Base-by-base conservation (phyloP, 805 yeast genomes). In the Starmerella khaoyaiensis region DNA sequence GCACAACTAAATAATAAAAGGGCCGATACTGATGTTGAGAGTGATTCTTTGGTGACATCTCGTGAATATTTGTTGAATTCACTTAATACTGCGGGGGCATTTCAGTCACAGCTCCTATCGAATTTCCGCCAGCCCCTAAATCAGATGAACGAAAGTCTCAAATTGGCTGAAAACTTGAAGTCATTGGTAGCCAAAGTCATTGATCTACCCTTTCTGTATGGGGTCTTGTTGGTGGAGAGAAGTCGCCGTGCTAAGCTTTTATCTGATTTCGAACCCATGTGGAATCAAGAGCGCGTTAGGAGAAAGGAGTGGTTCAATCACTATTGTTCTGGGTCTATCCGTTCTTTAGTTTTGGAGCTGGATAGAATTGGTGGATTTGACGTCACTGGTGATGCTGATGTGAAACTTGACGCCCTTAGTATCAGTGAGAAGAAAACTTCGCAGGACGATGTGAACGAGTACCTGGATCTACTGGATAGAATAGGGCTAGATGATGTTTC, bases 251-350 rank as follows among this genome's bases (percentile, higher is more conserved):
- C 20, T 15, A 36, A 31, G 23, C 40, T 43, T 43, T 21, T 12
- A 11, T 10, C 29, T 11, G 44, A 42, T 15, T n/a, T 39, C 29
- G 37, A 22, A 14, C 46, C 75, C 69, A 31, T 70, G 66, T 43
- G 94, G 79, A 55, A 57, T 58, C 34, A 58, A 59, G 37, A 64
- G 64, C 38, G 66, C 84, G 47, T 59, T 21, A 45, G 54, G 5
- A 36, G 47, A 21, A 36, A 62, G 7, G 64, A 67, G 25, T 83
- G 94, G 94, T 44, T 66, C 4, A 62, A 65, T 36, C 76, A 72
- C 37, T 79, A 79, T 37, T 19, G 41, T 15, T 24, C 40, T 14
- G 46, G 45, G 8, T 34, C 50, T n/a, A 41, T 50, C 21, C 48
- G 49, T 10, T 21, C 28, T 5, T 7, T 42, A 4, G 26, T 40